A percentile compares a stretch with the other conserved stretches of the same genome.
Evolutionary conservation across 495 filamentous ascomycete genomes (phyloP).

Genomic region (Cairneyella variabilis): DNA sequence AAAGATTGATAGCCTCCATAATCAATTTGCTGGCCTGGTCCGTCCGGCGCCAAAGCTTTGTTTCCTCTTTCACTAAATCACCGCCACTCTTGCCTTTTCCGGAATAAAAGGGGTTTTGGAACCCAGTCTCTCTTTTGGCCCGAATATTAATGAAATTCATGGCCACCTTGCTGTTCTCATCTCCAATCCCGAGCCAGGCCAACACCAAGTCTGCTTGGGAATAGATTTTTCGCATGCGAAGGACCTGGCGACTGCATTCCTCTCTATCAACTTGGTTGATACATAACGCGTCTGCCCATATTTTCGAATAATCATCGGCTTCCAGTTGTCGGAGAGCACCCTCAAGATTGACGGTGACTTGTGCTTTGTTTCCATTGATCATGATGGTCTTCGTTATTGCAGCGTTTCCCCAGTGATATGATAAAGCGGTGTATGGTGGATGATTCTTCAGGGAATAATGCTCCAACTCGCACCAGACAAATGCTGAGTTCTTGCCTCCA

Average conservation of each 20-base stretch:
- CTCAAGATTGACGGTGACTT: slow-evolving; percentile 12
- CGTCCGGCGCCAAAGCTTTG: too few species aligned
- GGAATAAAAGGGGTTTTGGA: neutral
- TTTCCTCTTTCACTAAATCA: slow-evolving; percentile 1
- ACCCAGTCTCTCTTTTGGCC: slow-evolving; percentile 12
- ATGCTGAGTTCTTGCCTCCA: too few species aligned
- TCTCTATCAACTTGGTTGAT: slow-evolving; percentile 26
- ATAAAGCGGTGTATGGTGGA: slow-evolving; percentile 9
- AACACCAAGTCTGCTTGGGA: neutral
- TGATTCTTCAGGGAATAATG: slow-evolving; percentile 1
- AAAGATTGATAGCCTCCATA: too few species aligned
- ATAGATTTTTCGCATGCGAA: slow-evolving; percentile 27
- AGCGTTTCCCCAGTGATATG: slow-evolving; percentile 16
- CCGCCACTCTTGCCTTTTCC: neutral
- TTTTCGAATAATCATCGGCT: slow-evolving; percentile 1
- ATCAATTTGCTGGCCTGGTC: too few species aligned
- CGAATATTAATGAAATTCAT: neutral
- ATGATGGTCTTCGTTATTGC: slow-evolving; percentile 10
- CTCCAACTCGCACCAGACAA: slow-evolving; percentile 1
- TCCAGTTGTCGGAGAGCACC: too few species aligned
- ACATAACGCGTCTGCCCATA: slow-evolving; percentile 31
- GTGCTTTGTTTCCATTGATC: neutral
- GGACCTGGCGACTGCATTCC: slow-evolving; percentile 22
- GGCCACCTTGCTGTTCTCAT: slow-evolving; percentile 1
- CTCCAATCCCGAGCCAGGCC: slow-evolving; percentile 23